Evolutionary conservation across 306 rosid species (phyloP), one percentile per base, ranked within the genome.

Genomic region (Chamaecrista fasciculata): DNA sequence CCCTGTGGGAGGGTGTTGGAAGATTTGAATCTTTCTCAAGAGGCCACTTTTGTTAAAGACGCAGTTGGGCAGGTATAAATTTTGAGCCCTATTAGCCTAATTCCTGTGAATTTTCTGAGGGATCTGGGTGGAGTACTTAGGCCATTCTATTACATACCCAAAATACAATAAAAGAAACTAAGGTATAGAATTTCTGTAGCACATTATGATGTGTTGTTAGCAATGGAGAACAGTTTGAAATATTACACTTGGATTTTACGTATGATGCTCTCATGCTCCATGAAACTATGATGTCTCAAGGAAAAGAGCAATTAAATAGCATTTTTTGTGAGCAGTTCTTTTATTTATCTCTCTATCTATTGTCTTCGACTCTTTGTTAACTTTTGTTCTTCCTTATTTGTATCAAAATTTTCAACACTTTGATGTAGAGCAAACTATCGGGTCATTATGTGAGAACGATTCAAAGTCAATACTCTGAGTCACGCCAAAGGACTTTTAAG

Each of bases 401-500:
- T 4, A 7, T 18, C 25, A 8, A 24, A 5, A 21, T 33, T 55
- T 5, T 2, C 10, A 52, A 15, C 10, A 24, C 14, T 7, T 33
- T 23, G 67, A 12, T 67, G 64, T 62, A 85, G 93, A 82, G 86
- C 76, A 69, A 62, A 40, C 37, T 78, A 50, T 70, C 88, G 0
- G 88, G 90, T 71, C 40, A 65, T 39, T 61, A 7, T 70, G 76
- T 85, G 36, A 78, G 11, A 75, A 61, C 82, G 20, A 58, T 77
- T 55, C 84, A 67, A 39, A 69, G 73, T 43, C 80, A 67, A 19
- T 65, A 69, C 72, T 78, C 90, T 33, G 77, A 82, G 9, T 80
- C 88, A 42, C 82, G 81, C 67, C 65, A 70, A 69, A 78, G 90
- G 78, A 81, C 88, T 37, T 43, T 81, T 40, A 84, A 83, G 1